Conservation (phyloP, 257 asterid genomes). For the Coffea eugenioides region DNA sequence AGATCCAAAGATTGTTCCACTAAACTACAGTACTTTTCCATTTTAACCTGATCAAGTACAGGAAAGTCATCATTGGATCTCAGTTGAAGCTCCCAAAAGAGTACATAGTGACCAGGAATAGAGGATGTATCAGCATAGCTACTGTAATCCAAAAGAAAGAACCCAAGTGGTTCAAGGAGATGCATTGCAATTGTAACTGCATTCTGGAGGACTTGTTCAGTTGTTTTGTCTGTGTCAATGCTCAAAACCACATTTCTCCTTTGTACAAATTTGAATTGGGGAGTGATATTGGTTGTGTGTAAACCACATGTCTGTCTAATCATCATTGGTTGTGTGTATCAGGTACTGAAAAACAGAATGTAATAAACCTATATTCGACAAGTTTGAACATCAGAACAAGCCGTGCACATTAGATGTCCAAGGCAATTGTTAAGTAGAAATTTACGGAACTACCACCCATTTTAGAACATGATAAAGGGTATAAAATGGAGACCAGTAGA, state of each 20-base stretch:
- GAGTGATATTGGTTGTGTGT: too few relatives aligned
- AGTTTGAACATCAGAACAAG: too few relatives aligned
- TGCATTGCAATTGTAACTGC: neutral
- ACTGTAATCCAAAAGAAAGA: slow-evolving; percentile 2
- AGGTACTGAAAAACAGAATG: too few relatives aligned
- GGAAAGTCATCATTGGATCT: neutral
- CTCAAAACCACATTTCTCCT: slow-evolving; percentile 15
- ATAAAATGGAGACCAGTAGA: too few relatives aligned
- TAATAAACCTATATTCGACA: too few relatives aligned
- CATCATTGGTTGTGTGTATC: too few relatives aligned
- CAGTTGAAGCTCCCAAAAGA: slow-evolving; percentile 19
- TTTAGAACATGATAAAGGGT: too few relatives aligned
- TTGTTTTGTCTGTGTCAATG: neutral
- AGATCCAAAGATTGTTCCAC: slow-evolving; percentile 12
- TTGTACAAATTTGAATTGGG: neutral
- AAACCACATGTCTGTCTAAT: too few relatives aligned
- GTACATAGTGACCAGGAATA: slow-evolving; percentile 18
- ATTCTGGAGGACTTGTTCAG: slow-evolving; percentile 8
- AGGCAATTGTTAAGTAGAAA: too few relatives aligned
- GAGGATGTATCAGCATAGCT: slow-evolving; percentile 12
- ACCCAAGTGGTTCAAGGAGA: slow-evolving; percentile 10
- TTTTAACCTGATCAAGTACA: neutral
- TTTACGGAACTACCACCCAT: too few relatives aligned
- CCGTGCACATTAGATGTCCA: too few relatives aligned
- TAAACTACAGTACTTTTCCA: slow-evolving; percentile 5